phyloP scores from a whole-genome alignment of 139 green algal species.

The Ulvella scutata region DNA sequence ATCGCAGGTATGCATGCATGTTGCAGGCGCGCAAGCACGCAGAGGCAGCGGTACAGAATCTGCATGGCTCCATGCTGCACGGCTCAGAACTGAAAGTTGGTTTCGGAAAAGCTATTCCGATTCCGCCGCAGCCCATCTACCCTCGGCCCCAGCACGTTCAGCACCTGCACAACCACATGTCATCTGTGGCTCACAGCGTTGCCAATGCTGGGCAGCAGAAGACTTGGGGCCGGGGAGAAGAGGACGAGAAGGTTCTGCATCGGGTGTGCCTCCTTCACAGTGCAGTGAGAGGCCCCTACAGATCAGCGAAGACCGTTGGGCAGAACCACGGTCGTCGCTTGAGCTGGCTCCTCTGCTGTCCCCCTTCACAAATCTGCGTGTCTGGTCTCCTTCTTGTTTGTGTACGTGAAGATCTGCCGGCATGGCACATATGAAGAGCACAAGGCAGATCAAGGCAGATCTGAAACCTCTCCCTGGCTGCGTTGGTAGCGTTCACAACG shows the following conservation, averaged over 20 bases:
- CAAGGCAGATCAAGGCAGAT: no score
- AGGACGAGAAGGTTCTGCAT: neutral
- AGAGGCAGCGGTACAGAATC: slow-evolving; percentile 45
- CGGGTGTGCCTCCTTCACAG: no score
- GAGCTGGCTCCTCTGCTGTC: no score
- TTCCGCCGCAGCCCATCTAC: slow-evolving; percentile 39
- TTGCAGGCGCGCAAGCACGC: slow-evolving; percentile 50
- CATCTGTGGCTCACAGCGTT: neutral
- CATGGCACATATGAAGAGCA: no score
- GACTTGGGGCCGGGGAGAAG: neutral
- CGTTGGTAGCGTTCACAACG: no score
- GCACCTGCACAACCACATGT: neutral
- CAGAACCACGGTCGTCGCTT: no score
- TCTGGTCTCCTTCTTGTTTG: no score
- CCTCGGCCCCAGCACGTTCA: slow-evolving; percentile 7
- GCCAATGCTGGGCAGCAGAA: neutral
- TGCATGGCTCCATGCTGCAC: slow-evolving; percentile 66
- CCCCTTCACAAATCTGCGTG: no score
- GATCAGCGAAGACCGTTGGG: no score
- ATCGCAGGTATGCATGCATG: neutral
- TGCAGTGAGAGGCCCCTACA: no score
- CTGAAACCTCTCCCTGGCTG: no score
- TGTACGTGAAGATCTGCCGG: no score
- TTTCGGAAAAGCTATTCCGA: slow-evolving; percentile 72
- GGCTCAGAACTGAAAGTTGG: slow-evolving; percentile 67